Conservation (phyloP, 495 filamentous ascomycete species). For the Daldinia decipiens region DNA sequence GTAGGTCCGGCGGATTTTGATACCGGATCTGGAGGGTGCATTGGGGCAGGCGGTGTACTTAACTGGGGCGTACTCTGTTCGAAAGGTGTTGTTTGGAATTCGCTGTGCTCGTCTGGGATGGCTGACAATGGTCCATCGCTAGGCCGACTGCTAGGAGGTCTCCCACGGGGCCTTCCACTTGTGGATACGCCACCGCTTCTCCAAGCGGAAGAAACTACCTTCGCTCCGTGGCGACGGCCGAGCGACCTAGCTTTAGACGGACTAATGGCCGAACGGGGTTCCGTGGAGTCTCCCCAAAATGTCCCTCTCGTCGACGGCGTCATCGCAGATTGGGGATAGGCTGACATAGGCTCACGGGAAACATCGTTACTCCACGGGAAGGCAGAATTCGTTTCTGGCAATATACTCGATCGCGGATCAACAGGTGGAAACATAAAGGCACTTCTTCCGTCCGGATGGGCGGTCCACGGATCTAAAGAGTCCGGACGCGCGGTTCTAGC, state of each 20-base stretch:
- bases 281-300: conserved; percentile 60
- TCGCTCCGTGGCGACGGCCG: conserved; percentile 82
- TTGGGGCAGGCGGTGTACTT: conserved; percentile 32
- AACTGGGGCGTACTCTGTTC: conserved; percentile 34
- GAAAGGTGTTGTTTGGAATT: conserved; percentile 48
- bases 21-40: conserved; percentile 44
- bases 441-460: conserved; percentile 59
- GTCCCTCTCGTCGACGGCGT: conserved; percentile 64
- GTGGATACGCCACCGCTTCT: conserved; percentile 71
- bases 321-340: conserved; percentile 85
- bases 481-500: conserved; percentile 54
- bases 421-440: conserved; percentile 51
- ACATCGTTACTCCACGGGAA: conserved; percentile 55
- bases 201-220: conserved; percentile 95
- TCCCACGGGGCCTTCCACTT: conserved; percentile 80
- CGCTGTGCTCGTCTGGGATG: conserved; percentile 69
- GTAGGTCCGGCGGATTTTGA: conserved; percentile 44
- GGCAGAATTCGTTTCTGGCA: conserved; percentile 39
- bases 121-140: conserved; percentile 85
- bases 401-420: conserved; percentile 46
- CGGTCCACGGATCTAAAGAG: conserved; percentile 56
- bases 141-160: conserved; percentile 81
- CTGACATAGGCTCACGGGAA: conserved; percentile 67
- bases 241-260: conserved; percentile 67
- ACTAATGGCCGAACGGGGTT: conserved; percentile 77